A percentile compares a stretch with the other conserved stretches of the same genome.
Evolutionary conservation across 352 stramenopile species (phyloP).

Genomic region (Globisporangium okanoganense): DNA sequence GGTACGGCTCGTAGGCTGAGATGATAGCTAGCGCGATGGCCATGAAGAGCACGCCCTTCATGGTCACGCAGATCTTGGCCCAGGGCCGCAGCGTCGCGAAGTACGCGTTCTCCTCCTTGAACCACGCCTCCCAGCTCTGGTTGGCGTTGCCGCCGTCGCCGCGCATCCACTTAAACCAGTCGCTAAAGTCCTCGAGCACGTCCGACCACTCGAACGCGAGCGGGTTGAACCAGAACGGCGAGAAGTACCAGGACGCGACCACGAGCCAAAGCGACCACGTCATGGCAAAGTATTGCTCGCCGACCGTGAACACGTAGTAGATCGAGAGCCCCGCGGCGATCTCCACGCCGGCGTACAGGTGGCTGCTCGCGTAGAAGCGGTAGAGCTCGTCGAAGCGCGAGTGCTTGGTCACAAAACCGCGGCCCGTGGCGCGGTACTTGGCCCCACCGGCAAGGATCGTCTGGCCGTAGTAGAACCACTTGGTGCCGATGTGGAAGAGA

Average conservation of each 20-base stretch:
- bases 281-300: conserved; percentile 95
- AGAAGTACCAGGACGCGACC: conserved; percentile 78
- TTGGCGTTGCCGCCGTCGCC: conserved; percentile 89
- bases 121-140: conserved; percentile 96
- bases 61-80: conserved; percentile 89
- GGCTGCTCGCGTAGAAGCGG: conserved; percentile 97
- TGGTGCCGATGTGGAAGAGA: conserved; percentile 99
- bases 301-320: conserved; percentile 93
- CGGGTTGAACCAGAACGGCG: conserved; percentile 98
- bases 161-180: conserved; percentile 94
- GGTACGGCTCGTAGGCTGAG: conserved; percentile 63
- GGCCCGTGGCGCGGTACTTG: conserved; percentile 97
- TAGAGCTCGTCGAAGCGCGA: conserved; percentile 97
- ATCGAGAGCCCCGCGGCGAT: conserved; percentile 90
- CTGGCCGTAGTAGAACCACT: conserved; percentile 99
- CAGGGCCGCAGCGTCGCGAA: conserved; percentile 86
- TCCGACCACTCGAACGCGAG: conserved; percentile 96
- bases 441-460: conserved; percentile 97
- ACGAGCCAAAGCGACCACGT: conserved; percentile 98
- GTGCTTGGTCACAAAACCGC: conserved; percentile 99
- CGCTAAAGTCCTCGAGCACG: conserved; percentile 84
- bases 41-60: conserved; percentile 89
- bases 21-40: conserved; percentile 85
- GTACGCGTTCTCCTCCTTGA: conserved; percentile 94
- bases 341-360: conserved; percentile 96